Base-by-base conservation (phyloP, 768 basidiomycete species). In the Termitomyces sp. region DNA sequence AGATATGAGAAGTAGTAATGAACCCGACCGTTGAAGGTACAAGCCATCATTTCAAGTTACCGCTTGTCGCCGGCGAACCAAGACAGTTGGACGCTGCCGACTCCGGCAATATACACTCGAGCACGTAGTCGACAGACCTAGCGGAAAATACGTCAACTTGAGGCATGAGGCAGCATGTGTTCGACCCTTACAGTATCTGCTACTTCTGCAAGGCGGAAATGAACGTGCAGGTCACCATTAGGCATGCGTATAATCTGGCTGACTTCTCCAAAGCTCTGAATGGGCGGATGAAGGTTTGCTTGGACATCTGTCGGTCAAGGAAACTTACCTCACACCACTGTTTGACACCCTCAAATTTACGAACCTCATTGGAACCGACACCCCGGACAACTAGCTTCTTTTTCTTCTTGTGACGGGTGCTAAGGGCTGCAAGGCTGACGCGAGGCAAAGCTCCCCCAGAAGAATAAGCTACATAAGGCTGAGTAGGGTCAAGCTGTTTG, bases 81-180 rank as follows among this genome's bases (percentile, higher is more conserved):
- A 35, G 89, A 91, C 54, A 91, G 73, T 61, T 84, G 78, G 32
- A 91, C 89, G 67, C 88, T 89, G 59, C 89, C 89, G 9, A 87
- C 89, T 46, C 87, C 86, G 39, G 79, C 70, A 56, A 91, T 91
- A 63, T 79, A 76, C 1, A 91, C 89, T 65, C 80, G 81, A 50
- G 89, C 89, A 61, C 87, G 84, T 56, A 91, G 70, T 40, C 89
- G 87, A 65, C 89, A 91, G 2, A 90, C 88, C 88, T 90, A 57
- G 16, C 19, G 9, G 52, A 41, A 55, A 53, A 61, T 56, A 52
- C 53, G 43, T 25, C 34, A 46, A 17, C 32, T 21, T 21, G 27
- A 17, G 34, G 14, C 19, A 16, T 16, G 44, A 35, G 7, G 8
- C 11, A 30, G 43, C 48, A 47, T 35, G 50, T 28, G 21, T 47